phyloP scores from a whole-genome alignment of 306 rosid species.

The Vigna unguiculata region DNA sequence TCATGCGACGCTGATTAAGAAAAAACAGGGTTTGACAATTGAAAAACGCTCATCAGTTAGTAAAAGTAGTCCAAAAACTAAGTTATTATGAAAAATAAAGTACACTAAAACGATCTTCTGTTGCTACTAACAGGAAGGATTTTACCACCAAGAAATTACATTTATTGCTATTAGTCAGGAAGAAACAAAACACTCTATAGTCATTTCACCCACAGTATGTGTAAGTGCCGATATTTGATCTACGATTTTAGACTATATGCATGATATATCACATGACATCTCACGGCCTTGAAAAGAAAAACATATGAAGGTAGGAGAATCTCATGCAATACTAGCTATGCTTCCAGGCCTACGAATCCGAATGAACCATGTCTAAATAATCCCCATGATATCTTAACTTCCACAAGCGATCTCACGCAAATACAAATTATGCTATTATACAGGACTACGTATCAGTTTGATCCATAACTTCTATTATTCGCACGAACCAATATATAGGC shows the following conservation, averaged over 20 bases:
- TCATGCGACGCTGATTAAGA: too few species aligned
- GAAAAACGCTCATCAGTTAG: neutral
- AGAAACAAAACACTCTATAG: neutral
- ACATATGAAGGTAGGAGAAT: neutral
- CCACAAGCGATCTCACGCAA: conserved; percentile 26
- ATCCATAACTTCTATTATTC: neutral
- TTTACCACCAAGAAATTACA: conserved; percentile 3
- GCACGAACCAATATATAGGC: neutral
- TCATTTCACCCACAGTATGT: neutral
- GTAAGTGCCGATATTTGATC: neutral
- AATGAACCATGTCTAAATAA: neutral
- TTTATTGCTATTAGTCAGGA: neutral
- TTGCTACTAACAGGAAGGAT: conserved; percentile 29
- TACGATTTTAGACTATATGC: conserved; percentile 9
- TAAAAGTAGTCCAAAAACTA: neutral
- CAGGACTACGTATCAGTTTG: neutral
- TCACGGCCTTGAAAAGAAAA: conserved; percentile 10
- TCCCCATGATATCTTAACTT: neutral
- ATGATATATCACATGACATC: neutral
- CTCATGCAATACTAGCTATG: conserved; percentile 23
- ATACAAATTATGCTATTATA: conserved; percentile 29
- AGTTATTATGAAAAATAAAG: conserved; percentile 15
- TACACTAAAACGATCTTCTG: neutral
- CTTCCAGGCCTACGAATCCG: conserved; percentile 14
- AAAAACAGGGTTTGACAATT: neutral